Evolutionary conservation across 139 green algal species (phyloP), one percentile per base, ranked within the genome.

Genomic region (Axilococcus clingmanii): DNA sequence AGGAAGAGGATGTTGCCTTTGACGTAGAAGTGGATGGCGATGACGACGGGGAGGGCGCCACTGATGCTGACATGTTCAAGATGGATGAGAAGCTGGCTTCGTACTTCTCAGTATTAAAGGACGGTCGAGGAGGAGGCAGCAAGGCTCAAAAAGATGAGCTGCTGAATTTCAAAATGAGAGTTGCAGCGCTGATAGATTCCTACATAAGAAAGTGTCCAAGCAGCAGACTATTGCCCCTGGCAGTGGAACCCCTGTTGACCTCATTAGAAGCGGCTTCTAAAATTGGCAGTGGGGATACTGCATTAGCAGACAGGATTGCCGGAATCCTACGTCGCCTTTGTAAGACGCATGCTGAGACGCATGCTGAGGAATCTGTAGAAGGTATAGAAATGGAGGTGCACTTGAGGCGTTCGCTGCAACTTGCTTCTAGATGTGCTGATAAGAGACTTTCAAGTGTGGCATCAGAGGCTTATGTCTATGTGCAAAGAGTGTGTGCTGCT

Each of bases 81-180:
- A 77, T 91, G 73, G 83, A 92, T 55, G 63, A 55, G n/a, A 71
- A 78, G 51, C 52, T 88, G 27, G 74, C 69, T 3, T 76, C 73
- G 16, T 74, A 71, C 36, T 71, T 82, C 48, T 37, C 63, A 8
- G 49, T 37, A 8, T 55, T 73, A 24, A 57, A 51, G 33, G 52
- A 71, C 22, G 57, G 48, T 11, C 60, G 64, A 33, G 69, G 44
- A 36, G 32, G 53, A 27, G 57, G n/a, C 56, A 75, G 24, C 53
- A 50, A n/a, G n/a, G n/a, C n/a, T n/a, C n/a, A n/a, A n/a, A n/a
- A n/a, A 4, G 49, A 75, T 40, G 72, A 79, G 33, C 54, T 89
- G 48, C 4, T 65, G 28, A 62, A 58, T 43, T 78, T 92, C 51
- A 74, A 80, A 41, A 66, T 92, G 34, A 51, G 83, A 12, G 82